Evolutionary conservation across 1,139 yeast genomes (phyloP).

Genomic region (Pichia sp.): DNA sequence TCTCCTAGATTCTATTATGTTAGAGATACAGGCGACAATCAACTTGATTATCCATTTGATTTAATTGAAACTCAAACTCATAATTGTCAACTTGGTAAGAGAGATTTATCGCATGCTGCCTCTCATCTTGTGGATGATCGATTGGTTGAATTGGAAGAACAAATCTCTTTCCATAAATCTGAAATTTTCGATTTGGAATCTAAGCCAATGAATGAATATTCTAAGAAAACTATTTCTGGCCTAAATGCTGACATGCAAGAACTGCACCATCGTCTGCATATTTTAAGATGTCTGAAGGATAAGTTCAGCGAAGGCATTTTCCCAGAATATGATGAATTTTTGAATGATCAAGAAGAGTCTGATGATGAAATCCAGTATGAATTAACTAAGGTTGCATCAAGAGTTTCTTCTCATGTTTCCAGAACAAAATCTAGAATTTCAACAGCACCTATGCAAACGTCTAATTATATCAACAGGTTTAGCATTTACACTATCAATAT

Average conservation of each 20-base stretch:
- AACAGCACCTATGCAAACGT: conserved; percentile 23
- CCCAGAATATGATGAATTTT: conserved; percentile 30
- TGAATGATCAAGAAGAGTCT: conserved; percentile 25
- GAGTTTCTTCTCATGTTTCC: conserved; percentile 33
- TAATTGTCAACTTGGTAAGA: conserved; percentile 59
- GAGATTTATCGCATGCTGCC: conserved; percentile 56
- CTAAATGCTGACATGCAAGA: conserved; percentile 33
- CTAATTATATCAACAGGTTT: conserved; percentile 69
- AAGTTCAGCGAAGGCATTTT: conserved; percentile 32
- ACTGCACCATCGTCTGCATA: conserved; percentile 37
- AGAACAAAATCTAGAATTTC: conserved; percentile 31
- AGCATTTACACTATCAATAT: conserved; percentile 74
- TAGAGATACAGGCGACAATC: conserved; percentile 56
- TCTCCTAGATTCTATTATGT: conserved; percentile 79
- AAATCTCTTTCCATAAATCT: conserved; percentile 34
- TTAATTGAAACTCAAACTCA: conserved; percentile 42
- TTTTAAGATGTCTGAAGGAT: conserved; percentile 35
- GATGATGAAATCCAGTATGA: conserved; percentile 24
- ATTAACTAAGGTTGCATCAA: conserved; percentile 19
- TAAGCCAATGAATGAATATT: conserved; percentile 17
- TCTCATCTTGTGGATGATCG: conserved; percentile 42
- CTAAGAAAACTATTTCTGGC: conserved; percentile 30
- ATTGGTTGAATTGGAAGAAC: conserved; percentile 40
- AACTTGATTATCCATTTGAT: conserved; percentile 48
- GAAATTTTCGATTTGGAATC: conserved; percentile 14